Percentiles rank a stretch among this genome's conserved stretches.
Conservation (phyloP, 169 alveolate genomes). For the Eimeria brunetti region DNA sequence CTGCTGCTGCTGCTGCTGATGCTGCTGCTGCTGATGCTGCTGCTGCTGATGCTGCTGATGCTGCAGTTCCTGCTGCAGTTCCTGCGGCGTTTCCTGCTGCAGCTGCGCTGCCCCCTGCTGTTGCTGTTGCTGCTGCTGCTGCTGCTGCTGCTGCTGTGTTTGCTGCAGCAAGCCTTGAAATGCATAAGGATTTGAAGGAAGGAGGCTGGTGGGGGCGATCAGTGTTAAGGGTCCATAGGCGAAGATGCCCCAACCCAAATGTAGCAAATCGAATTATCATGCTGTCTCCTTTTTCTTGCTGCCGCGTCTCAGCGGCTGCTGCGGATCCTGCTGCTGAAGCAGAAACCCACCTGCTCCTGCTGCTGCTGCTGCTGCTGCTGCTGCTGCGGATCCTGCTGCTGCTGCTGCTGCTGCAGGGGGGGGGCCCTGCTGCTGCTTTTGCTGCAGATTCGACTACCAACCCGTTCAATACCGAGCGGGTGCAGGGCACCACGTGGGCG, state of each 20-base stretch:
- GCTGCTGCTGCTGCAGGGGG: too few relatives aligned
- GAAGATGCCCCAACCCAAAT: conserved; percentile 66
- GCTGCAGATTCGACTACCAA: neutral
- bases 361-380: too few relatives aligned
- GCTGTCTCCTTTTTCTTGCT: neutral
- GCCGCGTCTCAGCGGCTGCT: too few relatives aligned
- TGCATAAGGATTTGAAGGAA: neutral
- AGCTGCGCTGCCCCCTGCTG: too few relatives aligned
- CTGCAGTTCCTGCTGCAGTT: too few relatives aligned
- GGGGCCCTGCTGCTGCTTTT: neutral
- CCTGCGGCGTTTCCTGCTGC: too few relatives aligned
- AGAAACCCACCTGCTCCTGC: too few relatives aligned
- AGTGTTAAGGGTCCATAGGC: conserved; percentile 61
- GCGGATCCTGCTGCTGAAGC: too few relatives aligned
- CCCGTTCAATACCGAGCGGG: conserved; percentile 46
- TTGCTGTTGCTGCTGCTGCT: too few relatives aligned
- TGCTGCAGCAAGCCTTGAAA: conserved; percentile 4
- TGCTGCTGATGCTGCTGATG: too few relatives aligned
- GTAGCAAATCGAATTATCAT: conserved; percentile 55
- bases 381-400: conserved; percentile 15
- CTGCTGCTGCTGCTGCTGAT: too few relatives aligned
- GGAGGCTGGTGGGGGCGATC: conserved; percentile 40
- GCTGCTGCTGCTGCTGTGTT: too few relatives aligned
- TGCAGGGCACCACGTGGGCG: conserved; percentile 22
- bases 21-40: neutral